Percentiles rank a stretch among this genome's conserved stretches.
Conservation (phyloP, 1,284 basidiomycete genomes). For the Neotropicomus parvogracilis region DNA sequence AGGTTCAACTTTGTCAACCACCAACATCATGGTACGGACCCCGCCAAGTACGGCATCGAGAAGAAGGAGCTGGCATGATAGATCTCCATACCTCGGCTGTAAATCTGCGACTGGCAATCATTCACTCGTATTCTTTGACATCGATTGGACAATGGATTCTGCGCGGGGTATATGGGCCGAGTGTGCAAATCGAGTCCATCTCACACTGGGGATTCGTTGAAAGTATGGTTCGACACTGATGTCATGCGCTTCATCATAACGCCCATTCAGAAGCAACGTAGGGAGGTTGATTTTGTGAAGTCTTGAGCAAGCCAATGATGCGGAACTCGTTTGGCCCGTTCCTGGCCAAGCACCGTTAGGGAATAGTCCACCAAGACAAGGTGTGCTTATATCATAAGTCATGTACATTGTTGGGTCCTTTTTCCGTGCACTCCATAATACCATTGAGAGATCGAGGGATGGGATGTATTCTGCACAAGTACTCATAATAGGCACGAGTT, state of each 20-base stretch:
- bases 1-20: conserved; percentile 95
- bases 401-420: conserved; percentile 49
- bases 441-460: conserved; percentile 37
- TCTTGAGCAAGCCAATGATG: conserved; percentile 45
- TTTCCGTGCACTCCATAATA: conserved; percentile 30
- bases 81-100: conserved; percentile 8
- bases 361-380: not conserved
- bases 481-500: conserved; percentile 40
- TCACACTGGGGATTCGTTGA: conserved; percentile 40
- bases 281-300: conserved; percentile 47
- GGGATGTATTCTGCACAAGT: conserved; percentile 46
- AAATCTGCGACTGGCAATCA: conserved; percentile 3
- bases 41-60: conserved; percentile 68
- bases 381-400: conserved; percentile 41
- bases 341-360: conserved; percentile 31
- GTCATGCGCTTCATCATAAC: conserved; percentile 50
- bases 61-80: conserved; percentile 30
- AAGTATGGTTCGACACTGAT: conserved; percentile 44
- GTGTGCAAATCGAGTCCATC: conserved; percentile 47
- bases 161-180: conserved; percentile 48
- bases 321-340: conserved; percentile 51
- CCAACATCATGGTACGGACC: conserved; percentile 80
- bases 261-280: conserved; percentile 51
- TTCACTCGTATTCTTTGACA: not conserved
- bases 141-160: conserved; percentile 25